Evolutionary conservation across 2,329 filamentous ascomycete genomes (phyloP), one percentile per base, ranked within the genome.

Genomic region (Cryphonectria radicalis): DNA sequence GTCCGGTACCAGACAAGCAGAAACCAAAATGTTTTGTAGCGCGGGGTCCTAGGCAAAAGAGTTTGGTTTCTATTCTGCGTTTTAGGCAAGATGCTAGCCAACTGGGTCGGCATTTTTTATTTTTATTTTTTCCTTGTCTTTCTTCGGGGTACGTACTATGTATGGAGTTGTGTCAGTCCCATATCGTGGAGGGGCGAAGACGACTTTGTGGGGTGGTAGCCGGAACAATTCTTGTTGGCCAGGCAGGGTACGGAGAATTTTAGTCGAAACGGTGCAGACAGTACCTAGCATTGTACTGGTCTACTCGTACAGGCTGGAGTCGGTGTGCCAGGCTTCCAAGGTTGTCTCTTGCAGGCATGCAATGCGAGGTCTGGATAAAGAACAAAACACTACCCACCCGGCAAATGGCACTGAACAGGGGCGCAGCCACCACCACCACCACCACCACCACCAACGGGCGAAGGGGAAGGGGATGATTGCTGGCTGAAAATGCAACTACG

Each of bases 221-320:
- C 55, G 32, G 55, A 17, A 32, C 28, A 59, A 35, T 59, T 59
- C 8, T 62, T 62, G 59, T 40, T 62, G 32, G 35, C 25, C 42
- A 42, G 62, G 55, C n/a, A 28, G 19, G 59, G 59, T 62, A 4
- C 43, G 46, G 64, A 66, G 32, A 35, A 37, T 66, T 66, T 35
- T 55, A 50, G 42, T 55, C 19, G 28, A 35, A 40, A 22, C 19
- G 13, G 22, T 62, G 59, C 59, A 40, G 59, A 25, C 35, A 5
- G 13, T 37, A 35, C 28, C 46, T 17, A 17, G 4, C 28, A 37
- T 59, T 46, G 70, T 40, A 11, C 8, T 40, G 32, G 3, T 40
- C 10, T 40, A 11, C 37, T 40, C 37, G 37, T 40, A 1, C 10
- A 40, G 37, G 10, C 11, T 40, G 10, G 10, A 22, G 43, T 46